Conservation (phyloP, 1,284 basidiomycete genomes). For the Sphaerobolus stellatus region DNA sequence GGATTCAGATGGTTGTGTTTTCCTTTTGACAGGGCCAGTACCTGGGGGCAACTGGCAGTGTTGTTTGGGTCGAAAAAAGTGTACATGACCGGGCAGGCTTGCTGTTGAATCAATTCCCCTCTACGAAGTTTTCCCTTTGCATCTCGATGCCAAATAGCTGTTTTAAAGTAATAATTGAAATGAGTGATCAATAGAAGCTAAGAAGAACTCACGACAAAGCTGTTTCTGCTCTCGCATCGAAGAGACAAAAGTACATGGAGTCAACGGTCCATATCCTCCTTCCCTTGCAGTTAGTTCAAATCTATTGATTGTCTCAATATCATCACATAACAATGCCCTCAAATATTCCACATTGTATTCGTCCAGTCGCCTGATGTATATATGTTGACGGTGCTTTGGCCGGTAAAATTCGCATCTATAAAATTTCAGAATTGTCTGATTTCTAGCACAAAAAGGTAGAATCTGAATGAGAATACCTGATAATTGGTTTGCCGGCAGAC, state of each 20-base stretch:
- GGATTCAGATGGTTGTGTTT: slow-evolving; percentile 16
- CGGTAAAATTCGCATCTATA: too few relatives aligned
- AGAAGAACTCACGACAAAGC: slow-evolving; percentile 17
- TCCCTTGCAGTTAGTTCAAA: slow-evolving; percentile 3
- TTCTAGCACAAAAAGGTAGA: too few relatives aligned
- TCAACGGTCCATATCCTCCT: slow-evolving; percentile 22
- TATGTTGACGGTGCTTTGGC: too few relatives aligned
- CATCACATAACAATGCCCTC: slow-evolving; percentile 15
- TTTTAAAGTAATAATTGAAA: not conserved
- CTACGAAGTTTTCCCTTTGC: not conserved
- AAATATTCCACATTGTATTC: slow-evolving; percentile 24
- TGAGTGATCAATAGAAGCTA: not conserved
- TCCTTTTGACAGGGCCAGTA: slow-evolving; percentile 24
- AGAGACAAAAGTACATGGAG: slow-evolving; percentile 17
- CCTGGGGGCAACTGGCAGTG: slow-evolving; percentile 13
- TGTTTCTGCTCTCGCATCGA: slow-evolving; percentile 18
- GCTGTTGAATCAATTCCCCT: slow-evolving; percentile 11
- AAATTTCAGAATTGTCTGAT: too few relatives aligned
- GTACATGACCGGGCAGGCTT: slow-evolving; percentile 18
- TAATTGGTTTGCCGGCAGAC: too few relatives aligned
- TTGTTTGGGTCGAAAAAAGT: slow-evolving; percentile 21
- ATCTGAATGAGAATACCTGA: too few relatives aligned
- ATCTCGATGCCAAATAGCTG: slow-evolving; percentile 24
- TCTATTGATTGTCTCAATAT: not conserved
- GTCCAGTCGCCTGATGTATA: too few relatives aligned